phyloP scores from a whole-genome alignment of 75 land plant genomes.

The Pinus tabuliformis region DNA sequence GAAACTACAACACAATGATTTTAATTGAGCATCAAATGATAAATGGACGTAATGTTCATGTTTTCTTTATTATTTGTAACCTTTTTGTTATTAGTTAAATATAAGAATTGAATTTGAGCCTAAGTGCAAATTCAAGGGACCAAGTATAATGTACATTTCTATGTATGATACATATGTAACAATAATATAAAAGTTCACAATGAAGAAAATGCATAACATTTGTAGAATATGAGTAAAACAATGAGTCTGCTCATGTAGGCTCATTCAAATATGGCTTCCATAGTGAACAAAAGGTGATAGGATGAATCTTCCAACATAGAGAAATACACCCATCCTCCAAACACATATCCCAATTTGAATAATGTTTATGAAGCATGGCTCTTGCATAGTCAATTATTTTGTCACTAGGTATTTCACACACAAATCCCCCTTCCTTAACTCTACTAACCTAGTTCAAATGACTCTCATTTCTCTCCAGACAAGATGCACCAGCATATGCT shows the following conservation, averaged over 20 bases:
- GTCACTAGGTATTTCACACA: conserved; percentile 31
- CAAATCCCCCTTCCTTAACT: conserved; percentile 42
- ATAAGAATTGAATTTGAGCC: no score
- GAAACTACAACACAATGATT: no score
- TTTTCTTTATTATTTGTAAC: no score
- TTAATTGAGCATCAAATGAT: no score
- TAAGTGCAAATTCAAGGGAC: no score
- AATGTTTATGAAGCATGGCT: no score
- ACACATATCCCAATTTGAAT: no score
- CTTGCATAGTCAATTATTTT: conserved; percentile 33
- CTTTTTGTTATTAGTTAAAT: no score
- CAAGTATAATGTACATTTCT: no score
- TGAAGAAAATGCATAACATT: not conserved
- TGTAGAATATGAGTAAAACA: not conserved
- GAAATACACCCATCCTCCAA: conserved; percentile 14
- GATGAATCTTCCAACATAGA: conserved; percentile 64
- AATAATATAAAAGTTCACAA: not conserved
- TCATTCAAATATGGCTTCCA: conserved; percentile 35
- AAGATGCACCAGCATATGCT: conserved; percentile 23
- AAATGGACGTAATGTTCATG: no score
- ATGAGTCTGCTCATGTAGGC: not conserved
- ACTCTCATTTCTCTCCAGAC: conserved; percentile 44
- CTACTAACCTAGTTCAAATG: conserved; percentile 40
- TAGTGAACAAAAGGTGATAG: conserved; percentile 62
- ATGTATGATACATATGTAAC: not conserved